These are phyloP conservation scores for Myrmaecium sp. DNA, from an alignment of 2,329 filamentous ascomycete species.

Conservation along the genomic window DNA sequence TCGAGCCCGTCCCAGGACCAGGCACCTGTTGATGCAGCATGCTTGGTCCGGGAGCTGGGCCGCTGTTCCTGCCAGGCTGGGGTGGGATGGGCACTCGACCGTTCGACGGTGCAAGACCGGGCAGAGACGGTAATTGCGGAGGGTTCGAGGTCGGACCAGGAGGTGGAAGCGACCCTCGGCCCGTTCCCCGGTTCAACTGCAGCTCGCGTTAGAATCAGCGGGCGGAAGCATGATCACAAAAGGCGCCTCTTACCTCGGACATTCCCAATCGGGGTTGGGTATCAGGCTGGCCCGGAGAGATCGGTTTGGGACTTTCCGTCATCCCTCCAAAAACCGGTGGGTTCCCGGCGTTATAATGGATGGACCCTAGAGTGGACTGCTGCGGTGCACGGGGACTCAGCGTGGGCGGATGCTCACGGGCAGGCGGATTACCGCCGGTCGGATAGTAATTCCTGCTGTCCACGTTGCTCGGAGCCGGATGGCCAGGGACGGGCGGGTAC, in stretches of 20 bases:
- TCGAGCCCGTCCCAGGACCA: constrained; percentile 24
- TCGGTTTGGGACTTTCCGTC: constrained; percentile 74
- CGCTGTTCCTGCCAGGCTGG: constrained; percentile 6
- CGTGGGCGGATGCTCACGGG: too few relatives aligned
- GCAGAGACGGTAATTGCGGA: constrained; percentile 25
- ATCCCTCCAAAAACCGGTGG: constrained; percentile 48
- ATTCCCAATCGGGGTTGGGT: constrained; percentile 37
- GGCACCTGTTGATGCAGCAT: constrained; percentile 24
- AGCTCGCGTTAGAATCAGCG: too few relatives aligned
- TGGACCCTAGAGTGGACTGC: constrained; percentile 27
- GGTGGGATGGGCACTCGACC: constrained; percentile 12
- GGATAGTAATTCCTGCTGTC: constrained; percentile 1
- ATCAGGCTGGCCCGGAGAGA: constrained; percentile 48
- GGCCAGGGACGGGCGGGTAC: constrained; percentile 51
- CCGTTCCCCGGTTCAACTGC: constrained; percentile 41
- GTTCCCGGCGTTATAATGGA: too few relatives aligned
- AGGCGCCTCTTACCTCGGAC: constrained; percentile 22
- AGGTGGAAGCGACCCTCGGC: constrained; percentile 35
- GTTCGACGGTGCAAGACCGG: constrained; percentile 18
- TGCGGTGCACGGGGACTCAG: too few relatives aligned
- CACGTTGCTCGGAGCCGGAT: constrained; percentile 14
- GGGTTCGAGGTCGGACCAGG: constrained; percentile 24
- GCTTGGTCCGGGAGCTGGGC: constrained; percentile 18
- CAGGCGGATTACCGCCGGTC: neutral
- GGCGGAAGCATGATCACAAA: too few relatives aligned